These are phyloP conservation scores for Asterochloris erici DNA, from an alignment of 139 green algal genomes.

Conservation along the genomic window DNA sequence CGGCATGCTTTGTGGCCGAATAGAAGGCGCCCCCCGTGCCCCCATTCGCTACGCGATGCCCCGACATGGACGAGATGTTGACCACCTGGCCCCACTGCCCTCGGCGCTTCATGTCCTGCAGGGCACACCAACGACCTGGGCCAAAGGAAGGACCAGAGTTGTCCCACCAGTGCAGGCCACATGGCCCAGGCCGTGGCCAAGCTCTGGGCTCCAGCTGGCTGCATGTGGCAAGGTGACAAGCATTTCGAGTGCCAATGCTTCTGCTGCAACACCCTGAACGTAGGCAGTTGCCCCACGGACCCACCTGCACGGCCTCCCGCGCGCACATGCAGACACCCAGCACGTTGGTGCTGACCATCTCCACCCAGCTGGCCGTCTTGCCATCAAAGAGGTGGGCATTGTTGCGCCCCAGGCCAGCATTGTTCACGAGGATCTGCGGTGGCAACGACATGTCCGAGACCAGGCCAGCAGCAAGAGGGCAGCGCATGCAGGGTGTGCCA, in stretches of 20 bases:
- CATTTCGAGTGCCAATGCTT: no score
- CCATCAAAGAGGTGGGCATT: slow-evolving; percentile 72
- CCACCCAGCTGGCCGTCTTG: slow-evolving; percentile 49
- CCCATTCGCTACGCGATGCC: slow-evolving; percentile 57
- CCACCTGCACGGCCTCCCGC: slow-evolving; percentile 60
- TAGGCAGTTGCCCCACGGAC: neutral
- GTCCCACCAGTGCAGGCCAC: no score
- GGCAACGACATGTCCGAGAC: slow-evolving; percentile 26
- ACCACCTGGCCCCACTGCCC: slow-evolving; percentile 69
- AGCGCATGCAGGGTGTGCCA: no score
- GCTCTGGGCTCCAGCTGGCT: neutral
- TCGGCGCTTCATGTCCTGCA: slow-evolving; percentile 65
- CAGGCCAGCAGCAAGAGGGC: slow-evolving; percentile 60
- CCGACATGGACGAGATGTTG: slow-evolving; percentile 65
- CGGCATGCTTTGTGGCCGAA: slow-evolving; percentile 50
- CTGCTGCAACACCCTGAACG: no score
- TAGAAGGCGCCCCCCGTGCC: slow-evolving; percentile 31
- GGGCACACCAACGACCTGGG: no score
- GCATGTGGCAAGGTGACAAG: neutral
- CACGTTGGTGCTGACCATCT: slow-evolving; percentile 66
- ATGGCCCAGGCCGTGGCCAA: neutral
- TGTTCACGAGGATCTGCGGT: slow-evolving; percentile 23
- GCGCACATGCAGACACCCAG: slow-evolving; percentile 72
- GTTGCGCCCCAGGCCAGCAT: slow-evolving; percentile 49
- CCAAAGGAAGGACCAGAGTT: no score